Percentiles rank a stretch among this genome's conserved stretches.
phyloP scores from a whole-genome alignment of 768 basidiomycete genomes.

The Lactarius sp. region DNA sequence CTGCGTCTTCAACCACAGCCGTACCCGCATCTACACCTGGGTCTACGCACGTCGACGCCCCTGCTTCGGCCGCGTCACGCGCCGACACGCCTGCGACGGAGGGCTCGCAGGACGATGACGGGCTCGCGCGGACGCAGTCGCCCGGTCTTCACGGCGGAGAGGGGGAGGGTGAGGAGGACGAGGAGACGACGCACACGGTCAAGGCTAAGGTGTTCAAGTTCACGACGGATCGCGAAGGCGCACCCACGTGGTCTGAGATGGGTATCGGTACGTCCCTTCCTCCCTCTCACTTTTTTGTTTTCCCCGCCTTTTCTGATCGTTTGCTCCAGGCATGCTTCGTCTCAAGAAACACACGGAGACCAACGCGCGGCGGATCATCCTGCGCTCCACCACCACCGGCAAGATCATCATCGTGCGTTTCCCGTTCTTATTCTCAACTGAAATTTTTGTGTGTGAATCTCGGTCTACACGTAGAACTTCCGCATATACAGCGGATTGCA shows the following conservation, averaged over 20 bases:
- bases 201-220: slow-evolving; percentile 62
- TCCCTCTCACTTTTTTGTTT: not conserved
- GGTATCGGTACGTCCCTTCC: slow-evolving; percentile 52
- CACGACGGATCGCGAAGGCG: slow-evolving; percentile 43
- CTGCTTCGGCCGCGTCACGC: slow-evolving; percentile 7
- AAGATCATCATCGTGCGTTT: slow-evolving; percentile 66
- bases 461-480: slow-evolving; percentile 54
- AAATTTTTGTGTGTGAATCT: not conserved
- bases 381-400: slow-evolving; percentile 70
- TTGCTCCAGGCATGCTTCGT: slow-evolving; percentile 51
- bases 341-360: slow-evolving; percentile 71
- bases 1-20: not conserved
- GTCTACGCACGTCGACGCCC: not conserved
- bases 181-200: slow-evolving; percentile 57
- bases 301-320: not conserved
- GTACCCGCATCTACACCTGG: not conserved
- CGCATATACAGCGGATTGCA: slow-evolving; percentile 56
- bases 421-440: slow-evolving; percentile 10
- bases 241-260: slow-evolving; percentile 55
- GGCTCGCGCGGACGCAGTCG: slow-evolving; percentile 26
- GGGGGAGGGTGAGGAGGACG: slow-evolving; percentile 79
- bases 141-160: slow-evolving; percentile 50
- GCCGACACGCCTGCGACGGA: slow-evolving; percentile 28
- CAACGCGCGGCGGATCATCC: slow-evolving; percentile 51
- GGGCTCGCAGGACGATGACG: slow-evolving; percentile 28